Evolutionary conservation across 148 eudicot species (phyloP).

Genomic region (Chenopodium album): DNA sequence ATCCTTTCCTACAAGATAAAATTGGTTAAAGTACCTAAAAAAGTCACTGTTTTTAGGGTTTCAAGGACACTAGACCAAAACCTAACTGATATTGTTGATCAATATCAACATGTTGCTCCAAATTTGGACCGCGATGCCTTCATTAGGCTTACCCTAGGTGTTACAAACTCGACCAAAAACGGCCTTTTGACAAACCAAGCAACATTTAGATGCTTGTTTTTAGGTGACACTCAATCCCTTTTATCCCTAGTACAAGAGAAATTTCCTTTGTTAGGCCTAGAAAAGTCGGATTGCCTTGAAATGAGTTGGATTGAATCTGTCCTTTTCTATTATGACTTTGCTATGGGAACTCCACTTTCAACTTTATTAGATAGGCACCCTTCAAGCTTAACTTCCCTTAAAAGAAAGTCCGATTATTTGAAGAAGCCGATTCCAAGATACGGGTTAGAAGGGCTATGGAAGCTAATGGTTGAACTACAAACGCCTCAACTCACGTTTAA

Average conservation of each 20-base stretch:
- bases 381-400: conserved; percentile 1
- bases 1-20: neutral
- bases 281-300: conserved; percentile 22
- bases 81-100: conserved; percentile 14
- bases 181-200: conserved; percentile 11
- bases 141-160: conserved; percentile 21
- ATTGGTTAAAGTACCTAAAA: conserved; percentile 15
- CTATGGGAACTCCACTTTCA: conserved; percentile 14
- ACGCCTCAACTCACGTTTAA: conserved; percentile 31
- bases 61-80: conserved; percentile 9
- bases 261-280: conserved; percentile 7
- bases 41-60: conserved; percentile 21
- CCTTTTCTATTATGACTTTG: conserved; percentile 9
- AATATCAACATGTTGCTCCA: conserved; percentile 25
- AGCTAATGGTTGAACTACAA: conserved; percentile 25
- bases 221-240: conserved; percentile 14
- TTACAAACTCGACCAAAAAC: conserved; percentile 5
- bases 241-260: conserved; percentile 5
- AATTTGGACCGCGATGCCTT: conserved; percentile 11
- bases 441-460: conserved; percentile 32
- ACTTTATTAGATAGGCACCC: conserved; percentile 7
- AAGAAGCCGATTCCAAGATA: conserved; percentile 28
- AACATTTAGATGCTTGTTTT: conserved; percentile 21
- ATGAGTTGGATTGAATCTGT: conserved; percentile 24
- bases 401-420: conserved; percentile 43